phyloP scores from a whole-genome alignment of 148 eudicot species.

The Amaranthus hypochondriacus region DNA sequence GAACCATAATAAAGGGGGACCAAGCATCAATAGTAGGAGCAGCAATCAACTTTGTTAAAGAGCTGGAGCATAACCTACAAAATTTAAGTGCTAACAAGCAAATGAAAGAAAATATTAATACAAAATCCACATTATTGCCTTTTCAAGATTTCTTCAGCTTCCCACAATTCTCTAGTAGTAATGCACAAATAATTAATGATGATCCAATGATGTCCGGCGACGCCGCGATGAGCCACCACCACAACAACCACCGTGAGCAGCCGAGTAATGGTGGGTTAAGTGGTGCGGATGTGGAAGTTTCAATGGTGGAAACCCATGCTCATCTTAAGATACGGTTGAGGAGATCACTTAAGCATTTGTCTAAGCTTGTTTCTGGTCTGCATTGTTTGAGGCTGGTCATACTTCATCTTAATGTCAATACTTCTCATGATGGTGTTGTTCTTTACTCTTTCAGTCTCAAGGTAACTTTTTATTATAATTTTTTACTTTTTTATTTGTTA shows the following conservation, averaged over 20 bases:
- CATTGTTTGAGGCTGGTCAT: slow-evolving; percentile 42
- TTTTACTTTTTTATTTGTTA: neutral
- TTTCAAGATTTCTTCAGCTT: slow-evolving; percentile 50
- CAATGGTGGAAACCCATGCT: slow-evolving; percentile 69
- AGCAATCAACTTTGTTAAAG: slow-evolving; percentile 48
- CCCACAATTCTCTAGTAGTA: slow-evolving; percentile 44
- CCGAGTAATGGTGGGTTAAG: slow-evolving; percentile 2
- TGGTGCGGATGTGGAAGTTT: slow-evolving; percentile 59
- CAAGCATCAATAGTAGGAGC: slow-evolving; percentile 53
- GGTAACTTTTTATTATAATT: slow-evolving; percentile 25
- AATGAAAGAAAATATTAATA: neutral
- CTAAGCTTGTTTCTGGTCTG: slow-evolving; percentile 50
- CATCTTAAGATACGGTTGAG: slow-evolving; percentile 49
- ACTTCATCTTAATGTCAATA: slow-evolving; percentile 62
- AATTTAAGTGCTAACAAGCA: slow-evolving; percentile 31
- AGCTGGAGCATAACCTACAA: slow-evolving; percentile 41
- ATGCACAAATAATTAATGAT: neutral
- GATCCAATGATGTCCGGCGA: neutral
- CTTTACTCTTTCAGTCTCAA: slow-evolving; percentile 63
- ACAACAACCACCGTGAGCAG: neutral
- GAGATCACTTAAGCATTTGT: slow-evolving; percentile 45
- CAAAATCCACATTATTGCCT: slow-evolving; percentile 17
- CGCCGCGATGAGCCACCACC: neutral
- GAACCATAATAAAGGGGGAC: slow-evolving; percentile 27
- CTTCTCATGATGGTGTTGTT: slow-evolving; percentile 44